Percentiles rank a stretch among this genome's conserved stretches.
These are phyloP conservation scores for Phytophthora palmivora DNA, from an alignment of 352 stramenopile genomes.

Conservation along the genomic window DNA sequence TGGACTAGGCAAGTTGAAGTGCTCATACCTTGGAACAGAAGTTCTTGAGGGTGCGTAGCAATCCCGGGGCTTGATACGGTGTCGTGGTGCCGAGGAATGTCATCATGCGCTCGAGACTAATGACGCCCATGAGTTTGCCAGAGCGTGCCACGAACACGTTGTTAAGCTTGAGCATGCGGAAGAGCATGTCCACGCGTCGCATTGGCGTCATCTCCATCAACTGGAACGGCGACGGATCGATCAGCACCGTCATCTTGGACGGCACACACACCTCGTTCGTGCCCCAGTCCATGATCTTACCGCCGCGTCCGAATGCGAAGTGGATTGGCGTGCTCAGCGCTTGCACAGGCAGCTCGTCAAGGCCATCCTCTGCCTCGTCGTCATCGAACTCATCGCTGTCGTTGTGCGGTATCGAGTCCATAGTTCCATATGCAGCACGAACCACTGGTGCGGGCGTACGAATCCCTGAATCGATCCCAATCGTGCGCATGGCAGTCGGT, in stretches of 20 bases:
- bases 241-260: constrained; percentile 75
- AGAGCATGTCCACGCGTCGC: constrained; percentile 84
- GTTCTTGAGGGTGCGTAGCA: constrained; percentile 54
- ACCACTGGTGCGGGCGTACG: constrained; percentile 20
- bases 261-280: constrained; percentile 68
- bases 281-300: constrained; percentile 79
- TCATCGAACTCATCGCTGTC: constrained; percentile 19
- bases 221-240: constrained; percentile 83
- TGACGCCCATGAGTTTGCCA: constrained; percentile 78
- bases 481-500: constrained; percentile 17
- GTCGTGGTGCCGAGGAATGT: constrained; percentile 75
- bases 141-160: constrained; percentile 88
- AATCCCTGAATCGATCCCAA: constrained; percentile 13
- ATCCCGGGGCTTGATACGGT: constrained; percentile 64
- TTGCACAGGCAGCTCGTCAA: constrained; percentile 29
- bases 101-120: constrained; percentile 83
- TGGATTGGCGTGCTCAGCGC: constrained; percentile 66
- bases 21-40: constrained; percentile 20
- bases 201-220: constrained; percentile 88
- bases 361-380: constrained; percentile 19
- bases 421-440: constrained; percentile 30
- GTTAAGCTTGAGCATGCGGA: constrained; percentile 91
- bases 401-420: constrained; percentile 19
- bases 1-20: constrained; percentile 13
- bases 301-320: constrained; percentile 74